Evolutionary conservation across 768 basidiomycete genomes (phyloP).

Genomic region (Lactifluus volemus): DNA sequence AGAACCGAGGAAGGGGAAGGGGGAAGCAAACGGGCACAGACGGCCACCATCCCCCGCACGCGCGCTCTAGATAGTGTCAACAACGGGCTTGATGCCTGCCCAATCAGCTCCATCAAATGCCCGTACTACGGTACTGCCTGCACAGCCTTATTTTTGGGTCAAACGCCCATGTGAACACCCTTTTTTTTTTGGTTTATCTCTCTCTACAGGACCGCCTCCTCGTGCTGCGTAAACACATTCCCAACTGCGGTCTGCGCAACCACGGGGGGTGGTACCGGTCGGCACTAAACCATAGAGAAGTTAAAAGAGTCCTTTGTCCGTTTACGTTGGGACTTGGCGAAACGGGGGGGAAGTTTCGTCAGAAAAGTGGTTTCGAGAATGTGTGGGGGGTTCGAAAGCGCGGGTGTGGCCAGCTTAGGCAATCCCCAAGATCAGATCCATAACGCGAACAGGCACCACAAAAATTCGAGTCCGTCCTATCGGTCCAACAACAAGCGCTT

Average conservation of each 20-base stretch:
- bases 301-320: too few relatives aligned
- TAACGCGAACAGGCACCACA: not conserved
- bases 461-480: not conserved
- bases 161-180: not conserved
- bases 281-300: too few relatives aligned
- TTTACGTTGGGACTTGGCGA: too few relatives aligned
- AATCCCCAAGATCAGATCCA: not conserved
- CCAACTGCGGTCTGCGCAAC: not conserved
- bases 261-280: too few relatives aligned
- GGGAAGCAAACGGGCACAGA: not conserved
- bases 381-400: not conserved
- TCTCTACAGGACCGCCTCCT: not conserved
- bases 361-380: not conserved
- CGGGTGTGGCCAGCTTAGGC: not conserved
- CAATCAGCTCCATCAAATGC: not conserved
- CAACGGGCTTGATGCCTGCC: not conserved
- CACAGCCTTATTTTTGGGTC: not conserved
- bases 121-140: not conserved
- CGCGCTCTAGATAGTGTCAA: not conserved
- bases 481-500: not conserved
- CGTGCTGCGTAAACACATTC: not conserved
- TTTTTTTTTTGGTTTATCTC: not conserved
- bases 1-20: not conserved
- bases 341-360: not conserved
- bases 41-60: slow-evolving; percentile 3